These are phyloP conservation scores for Graphilbum fragrans DNA, from an alignment of 2,329 filamentous ascomycete species.

Conservation along the genomic window DNA sequence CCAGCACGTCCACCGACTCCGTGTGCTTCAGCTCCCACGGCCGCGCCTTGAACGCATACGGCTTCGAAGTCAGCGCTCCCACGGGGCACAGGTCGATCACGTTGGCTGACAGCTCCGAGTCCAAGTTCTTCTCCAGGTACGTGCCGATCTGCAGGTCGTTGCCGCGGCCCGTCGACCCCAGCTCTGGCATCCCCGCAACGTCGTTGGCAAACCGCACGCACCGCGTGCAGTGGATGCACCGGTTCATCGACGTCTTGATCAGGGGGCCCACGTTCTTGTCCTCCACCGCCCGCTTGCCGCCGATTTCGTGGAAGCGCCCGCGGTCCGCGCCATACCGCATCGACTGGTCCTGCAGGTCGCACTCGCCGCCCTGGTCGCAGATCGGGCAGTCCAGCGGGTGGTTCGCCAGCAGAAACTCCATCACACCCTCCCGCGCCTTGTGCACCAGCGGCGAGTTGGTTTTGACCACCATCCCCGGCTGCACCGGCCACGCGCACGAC, in stretches of 20 bases:
- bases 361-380: constrained; percentile 98
- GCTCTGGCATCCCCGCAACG: constrained; percentile 85
- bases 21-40: constrained; percentile 97
- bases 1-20: constrained; percentile 88
- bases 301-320: constrained; percentile 91
- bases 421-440: constrained; percentile 96
- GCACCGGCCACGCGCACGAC: constrained; percentile 97
- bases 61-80: constrained; percentile 91
- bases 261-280: constrained; percentile 98
- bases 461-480: constrained; percentile 98
- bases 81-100: constrained; percentile 98
- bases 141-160: constrained; percentile 98
- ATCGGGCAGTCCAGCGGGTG: constrained; percentile 94
- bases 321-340: constrained; percentile 97
- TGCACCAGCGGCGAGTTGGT: constrained; percentile 92
- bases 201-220: constrained; percentile 98
- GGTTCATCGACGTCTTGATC: constrained; percentile 99
- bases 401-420: constrained; percentile 96
- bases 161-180: constrained; percentile 87
- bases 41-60: constrained; percentile 90
- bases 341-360: constrained; percentile 97
- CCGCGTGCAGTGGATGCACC: constrained; percentile 97
- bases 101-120: constrained; percentile 92
- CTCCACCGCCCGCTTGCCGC: constrained; percentile 93
- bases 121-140: constrained; percentile 87